Evolutionary conservation across 176 grass and related monocot species (phyloP).

Genomic region (Bolboschoenus planiculmis): DNA sequence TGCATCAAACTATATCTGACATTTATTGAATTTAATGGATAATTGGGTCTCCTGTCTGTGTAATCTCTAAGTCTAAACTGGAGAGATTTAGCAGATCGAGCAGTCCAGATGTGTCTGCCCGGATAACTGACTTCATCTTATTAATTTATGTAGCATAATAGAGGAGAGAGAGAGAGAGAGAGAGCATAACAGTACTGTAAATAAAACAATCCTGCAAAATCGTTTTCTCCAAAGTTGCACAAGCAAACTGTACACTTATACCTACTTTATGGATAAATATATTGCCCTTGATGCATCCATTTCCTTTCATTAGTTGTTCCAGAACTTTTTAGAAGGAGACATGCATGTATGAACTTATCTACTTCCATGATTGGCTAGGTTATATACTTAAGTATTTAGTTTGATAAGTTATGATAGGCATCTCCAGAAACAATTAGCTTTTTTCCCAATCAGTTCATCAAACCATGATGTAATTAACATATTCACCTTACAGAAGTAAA

Average conservation of each 20-base stretch:
- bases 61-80: too few relatives aligned
- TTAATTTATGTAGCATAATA: not conserved
- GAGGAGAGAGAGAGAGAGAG: not conserved
- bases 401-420: not conserved
- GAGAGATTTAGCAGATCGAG: not conserved
- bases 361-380: not conserved
- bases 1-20: too few relatives aligned
- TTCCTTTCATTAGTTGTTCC: not conserved
- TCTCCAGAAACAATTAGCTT: not conserved
- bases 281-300: not conserved
- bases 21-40: not conserved
- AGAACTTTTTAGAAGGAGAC: not conserved
- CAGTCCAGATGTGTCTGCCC: not conserved
- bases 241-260: not conserved
- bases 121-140: not conserved
- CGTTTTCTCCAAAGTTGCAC: not conserved
- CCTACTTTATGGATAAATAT: not conserved
- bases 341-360: conserved; percentile 2
- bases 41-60: not conserved
- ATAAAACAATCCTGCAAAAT: not conserved
- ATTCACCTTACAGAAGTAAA: not conserved
- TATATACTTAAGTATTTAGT: not conserved
- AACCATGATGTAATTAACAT: not conserved
- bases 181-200: too few relatives aligned
- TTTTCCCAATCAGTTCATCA: not conserved